Evolutionary conservation across 805 yeast species (phyloP), one percentile per base, ranked within the genome.

Genomic region (Zygosaccharomyces gambellarensis): DNA sequence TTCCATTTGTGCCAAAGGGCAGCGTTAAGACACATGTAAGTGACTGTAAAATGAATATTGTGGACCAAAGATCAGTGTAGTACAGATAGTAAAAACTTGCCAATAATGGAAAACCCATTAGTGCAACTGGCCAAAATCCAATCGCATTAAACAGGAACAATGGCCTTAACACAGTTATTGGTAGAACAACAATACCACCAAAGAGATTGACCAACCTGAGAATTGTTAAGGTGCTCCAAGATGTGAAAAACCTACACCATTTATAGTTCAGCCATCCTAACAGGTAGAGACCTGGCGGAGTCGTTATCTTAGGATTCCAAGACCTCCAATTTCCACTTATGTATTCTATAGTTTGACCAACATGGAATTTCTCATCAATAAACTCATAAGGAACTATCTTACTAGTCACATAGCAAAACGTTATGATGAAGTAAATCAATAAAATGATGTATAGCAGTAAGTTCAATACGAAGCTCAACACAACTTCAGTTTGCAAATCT

Each of bases 31-130:
- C 82, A 31, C 76, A 60, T 5, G 81, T 72, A 30, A 82, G 71
- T 2, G 85, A 75, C 2, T 74, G 72, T 10, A 87, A 52, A 6
- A 90, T 76, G 27, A 87, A 70, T 1, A 87, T 76, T 0, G 94
- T 79, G 0, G 97, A 80, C 98, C 97, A 90, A 1, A 90, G 84
- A 62, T 94, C 99, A 0, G 99, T 94, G 68, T 94, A 94, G 69
- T 82, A 94, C 31, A 94, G 70, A 30, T 82, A 81, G 57, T 84
- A 82, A 67, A 83, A 92, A 3, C 90, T 75, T 22, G 83, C 73
- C 46, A 92, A 61, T 45, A 90, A 71, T 1, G 99, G 98, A 57
- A 82, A 79, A 6, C 83, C 63, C 46, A 74, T 62, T 3, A 84
- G 53, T 4, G 70, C 61, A 2, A 69, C 63, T 7, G 72, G 68